Evolutionary conservation across 75 land plant species (phyloP), one percentile per base, ranked within the genome.

Genomic region (Larix kaempferi): DNA sequence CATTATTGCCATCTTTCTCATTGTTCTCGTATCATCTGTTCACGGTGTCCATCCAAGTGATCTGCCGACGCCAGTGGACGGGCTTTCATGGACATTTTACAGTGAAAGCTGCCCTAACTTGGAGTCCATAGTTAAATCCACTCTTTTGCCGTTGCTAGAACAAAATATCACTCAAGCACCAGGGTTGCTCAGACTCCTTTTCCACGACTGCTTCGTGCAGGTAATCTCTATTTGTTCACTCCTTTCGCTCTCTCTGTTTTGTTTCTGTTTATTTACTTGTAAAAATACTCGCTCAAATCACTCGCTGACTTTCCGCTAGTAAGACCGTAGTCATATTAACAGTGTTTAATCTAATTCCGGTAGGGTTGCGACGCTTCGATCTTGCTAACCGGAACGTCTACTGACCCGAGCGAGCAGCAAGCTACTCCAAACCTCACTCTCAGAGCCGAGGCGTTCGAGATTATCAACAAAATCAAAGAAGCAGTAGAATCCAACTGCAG

Each of bases 371-470:
- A 77, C 37, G 78, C 78, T 4, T 77, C 78, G 14, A 66, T 77
- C 12, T 16, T 77, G 39, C 41, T 77, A 35, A 66, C 62, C 65
- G 78, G 78, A 39, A 54, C 78, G 3, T n/a, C 67, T 14, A 77
- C 72, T 63, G 69, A 57, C 23, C 78, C 63, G 3, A 44, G 56
- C 22, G 75, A 88, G 73, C 64, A 85, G 61, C 58, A 55, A 5
- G 84, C 90, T 14, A 62, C 66, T 0, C 90, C 90, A 3, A 88
- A 88, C 54, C 62, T 80, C 52, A 80, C 77, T 33, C 71, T 88
- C 76, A 67, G 90, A 61, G 76, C 80, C n/a, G 37, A 63, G 65
- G 90, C 90, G 19, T 79, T 88, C 14, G 61, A 62, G n/a, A 80
- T 80, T 71, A 83, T 88, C 69, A 39, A 88, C 29, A 78, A 80